Evolutionary conservation across 768 basidiomycete genomes (phyloP).

Genomic region (Tylopilus sp.): DNA sequence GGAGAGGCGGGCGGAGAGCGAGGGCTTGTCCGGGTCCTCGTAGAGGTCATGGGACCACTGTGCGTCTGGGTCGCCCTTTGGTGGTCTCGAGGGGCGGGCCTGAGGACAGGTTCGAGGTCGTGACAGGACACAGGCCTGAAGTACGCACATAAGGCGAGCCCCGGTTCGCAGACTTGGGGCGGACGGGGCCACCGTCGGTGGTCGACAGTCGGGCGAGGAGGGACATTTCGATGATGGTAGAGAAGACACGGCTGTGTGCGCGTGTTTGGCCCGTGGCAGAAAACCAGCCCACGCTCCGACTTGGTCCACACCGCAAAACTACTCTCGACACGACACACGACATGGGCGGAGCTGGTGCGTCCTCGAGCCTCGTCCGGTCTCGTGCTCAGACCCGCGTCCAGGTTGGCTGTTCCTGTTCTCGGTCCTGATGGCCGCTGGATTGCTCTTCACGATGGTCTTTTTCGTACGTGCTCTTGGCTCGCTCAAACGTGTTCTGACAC

Average conservation of each 20-base stretch:
- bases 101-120: no score
- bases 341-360: slow-evolving; percentile 46
- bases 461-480: slow-evolving; percentile 65
- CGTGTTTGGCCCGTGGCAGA: slow-evolving; percentile 30
- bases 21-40: slow-evolving; percentile 52
- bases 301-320: neutral
- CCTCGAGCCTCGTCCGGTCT: neutral
- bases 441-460: slow-evolving; percentile 99
- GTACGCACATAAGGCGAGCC: slow-evolving; percentile 36
- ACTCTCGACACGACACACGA: slow-evolving; percentile 6
- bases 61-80: slow-evolving; percentile 64
- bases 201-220: slow-evolving; percentile 30
- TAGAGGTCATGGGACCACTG: slow-evolving; percentile 74
- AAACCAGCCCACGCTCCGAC: slow-evolving; percentile 5
- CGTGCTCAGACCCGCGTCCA: slow-evolving; percentile 27
- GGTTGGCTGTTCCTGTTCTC: slow-evolving; percentile 98
- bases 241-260: slow-evolving; percentile 14
- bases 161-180: slow-evolving; percentile 30
- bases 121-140: no score
- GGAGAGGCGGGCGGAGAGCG: slow-evolving; percentile 55
- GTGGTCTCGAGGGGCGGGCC: slow-evolving; percentile 46
- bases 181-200: slow-evolving; percentile 30
- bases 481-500: neutral
- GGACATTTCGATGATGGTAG: slow-evolving; percentile 22
- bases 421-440: slow-evolving; percentile 90